Evolutionary conservation across 2,329 filamentous ascomycete species (phyloP).

Genomic region (Colletotrichum sp.): DNA sequence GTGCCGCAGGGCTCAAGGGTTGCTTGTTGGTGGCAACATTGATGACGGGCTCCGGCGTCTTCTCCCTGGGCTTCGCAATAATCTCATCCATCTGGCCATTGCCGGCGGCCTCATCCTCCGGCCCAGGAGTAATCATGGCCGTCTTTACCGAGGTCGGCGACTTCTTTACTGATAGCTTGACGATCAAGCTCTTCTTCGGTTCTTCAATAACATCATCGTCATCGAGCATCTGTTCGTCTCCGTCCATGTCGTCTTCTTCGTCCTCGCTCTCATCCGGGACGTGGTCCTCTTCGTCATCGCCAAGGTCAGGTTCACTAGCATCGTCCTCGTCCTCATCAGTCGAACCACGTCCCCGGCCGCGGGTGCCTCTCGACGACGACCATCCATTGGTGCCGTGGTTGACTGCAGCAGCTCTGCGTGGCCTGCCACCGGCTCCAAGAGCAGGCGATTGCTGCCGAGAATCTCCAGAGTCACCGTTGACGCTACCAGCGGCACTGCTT

Average conservation of each 20-base stretch:
- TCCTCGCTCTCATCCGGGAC: slow-evolving; percentile 64
- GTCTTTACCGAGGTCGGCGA: slow-evolving; percentile 31
- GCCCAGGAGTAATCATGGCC: neutral
- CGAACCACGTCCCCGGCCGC: slow-evolving; percentile 48
- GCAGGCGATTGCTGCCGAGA: slow-evolving; percentile 31
- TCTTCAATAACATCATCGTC: slow-evolving; percentile 56
- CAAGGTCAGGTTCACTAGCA: slow-evolving; percentile 76
- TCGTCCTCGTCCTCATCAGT: slow-evolving; percentile 62
- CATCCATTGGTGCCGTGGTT: slow-evolving; percentile 57
- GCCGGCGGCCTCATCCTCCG: neutral
- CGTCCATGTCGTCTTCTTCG: slow-evolving; percentile 63
- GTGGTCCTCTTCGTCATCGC: slow-evolving; percentile 77
- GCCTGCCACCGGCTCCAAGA: slow-evolving; percentile 51
- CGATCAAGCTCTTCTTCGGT: slow-evolving; percentile 66
- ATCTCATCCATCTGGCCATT: neutral
- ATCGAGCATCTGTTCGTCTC: slow-evolving; percentile 60
- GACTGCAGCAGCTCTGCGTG: slow-evolving; percentile 54
- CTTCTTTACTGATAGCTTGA: slow-evolving; percentile 69
- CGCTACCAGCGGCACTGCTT: slow-evolving; percentile 51
- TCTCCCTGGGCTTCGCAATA: neutral
- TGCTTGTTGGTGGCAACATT: slow-evolving; percentile 17
- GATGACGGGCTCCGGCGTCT: slow-evolving; percentile 18
- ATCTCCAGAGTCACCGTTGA: slow-evolving; percentile 48
- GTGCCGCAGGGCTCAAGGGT: slow-evolving; percentile 34
- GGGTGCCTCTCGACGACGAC: slow-evolving; percentile 28